Evolutionary conservation across 2,329 filamentous ascomycete species (phyloP).

Genomic region (Colletotrichum destructivum): DNA sequence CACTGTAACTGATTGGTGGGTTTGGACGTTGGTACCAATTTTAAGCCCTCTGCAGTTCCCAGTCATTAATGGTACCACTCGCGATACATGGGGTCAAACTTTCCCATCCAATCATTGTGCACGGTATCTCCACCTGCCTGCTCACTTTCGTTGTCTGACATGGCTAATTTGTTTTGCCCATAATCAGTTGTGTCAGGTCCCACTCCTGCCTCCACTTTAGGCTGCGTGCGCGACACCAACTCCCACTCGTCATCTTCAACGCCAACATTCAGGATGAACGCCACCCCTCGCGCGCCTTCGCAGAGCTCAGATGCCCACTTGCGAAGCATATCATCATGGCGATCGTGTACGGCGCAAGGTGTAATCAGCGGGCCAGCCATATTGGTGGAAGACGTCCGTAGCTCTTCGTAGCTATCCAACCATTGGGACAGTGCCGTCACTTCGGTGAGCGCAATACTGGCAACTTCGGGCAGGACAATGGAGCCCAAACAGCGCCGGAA

Average conservation of each 20-base stretch:
- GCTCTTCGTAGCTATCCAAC: not conserved
- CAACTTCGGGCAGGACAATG: not conserved
- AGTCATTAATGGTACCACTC: not conserved
- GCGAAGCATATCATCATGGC: not conserved
- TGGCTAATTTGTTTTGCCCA: not conserved
- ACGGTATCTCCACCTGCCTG: not conserved
- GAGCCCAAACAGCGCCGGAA: not conserved
- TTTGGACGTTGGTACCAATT: not conserved
- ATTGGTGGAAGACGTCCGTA: not conserved
- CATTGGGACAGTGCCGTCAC: not conserved
- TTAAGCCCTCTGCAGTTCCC: not conserved
- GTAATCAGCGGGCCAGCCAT: not conserved
- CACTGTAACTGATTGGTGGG: no score
- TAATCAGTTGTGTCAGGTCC: not conserved
- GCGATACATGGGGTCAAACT: not conserved
- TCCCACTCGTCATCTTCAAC: not conserved
- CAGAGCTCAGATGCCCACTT: not conserved
- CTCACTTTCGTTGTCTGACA: not conserved
- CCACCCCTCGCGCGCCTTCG: not conserved
- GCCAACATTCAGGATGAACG: not conserved
- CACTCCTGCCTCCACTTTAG: not conserved
- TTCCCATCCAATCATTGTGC: not conserved
- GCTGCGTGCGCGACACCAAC: not conserved
- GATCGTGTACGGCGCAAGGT: not conserved
- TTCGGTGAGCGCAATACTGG: not conserved